Percentiles rank a stretch among this genome's conserved stretches.
Conservation (phyloP, 139 green algal species). For the Chlorella ohadii region DNA sequence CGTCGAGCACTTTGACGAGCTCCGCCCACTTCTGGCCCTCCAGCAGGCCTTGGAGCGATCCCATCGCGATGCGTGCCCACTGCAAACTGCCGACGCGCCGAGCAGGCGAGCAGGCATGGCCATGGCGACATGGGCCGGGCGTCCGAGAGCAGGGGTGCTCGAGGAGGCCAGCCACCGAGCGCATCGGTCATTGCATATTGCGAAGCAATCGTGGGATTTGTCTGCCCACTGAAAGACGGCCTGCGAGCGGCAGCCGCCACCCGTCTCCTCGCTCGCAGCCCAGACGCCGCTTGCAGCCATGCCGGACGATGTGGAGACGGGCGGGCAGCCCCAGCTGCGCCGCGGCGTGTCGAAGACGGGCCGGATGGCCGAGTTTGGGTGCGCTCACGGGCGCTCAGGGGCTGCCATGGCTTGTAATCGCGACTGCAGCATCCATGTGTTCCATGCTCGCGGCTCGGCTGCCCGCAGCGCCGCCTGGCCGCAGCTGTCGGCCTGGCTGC, state of each 20-base stretch:
- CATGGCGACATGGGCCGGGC: no score
- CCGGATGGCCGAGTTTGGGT: not conserved
- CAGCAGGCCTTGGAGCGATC: not conserved
- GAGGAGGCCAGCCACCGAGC: no score
- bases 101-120: no score
- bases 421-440: no score
- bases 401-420: no score
- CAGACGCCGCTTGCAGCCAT: not conserved
- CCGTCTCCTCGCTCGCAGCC: not conserved
- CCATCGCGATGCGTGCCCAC: not conserved
- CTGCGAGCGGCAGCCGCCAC: no score
- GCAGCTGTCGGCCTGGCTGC: no score
- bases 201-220: no score
- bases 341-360: constrained; percentile 1
- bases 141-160: no score
- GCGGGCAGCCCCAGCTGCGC: not conserved
- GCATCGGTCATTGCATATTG: not conserved
- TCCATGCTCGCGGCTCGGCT: no score
- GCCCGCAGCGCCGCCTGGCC: no score
- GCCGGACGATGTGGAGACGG: not conserved
- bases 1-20: constrained; percentile 10
- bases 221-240: no score
- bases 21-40: not conserved
- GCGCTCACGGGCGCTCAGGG: not conserved
- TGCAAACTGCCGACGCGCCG: not conserved